A percentile compares a stretch with the other conserved stretches of the same genome.
Conservation (phyloP, 1,284 basidiomycete species). For the Tilletia indica region DNA sequence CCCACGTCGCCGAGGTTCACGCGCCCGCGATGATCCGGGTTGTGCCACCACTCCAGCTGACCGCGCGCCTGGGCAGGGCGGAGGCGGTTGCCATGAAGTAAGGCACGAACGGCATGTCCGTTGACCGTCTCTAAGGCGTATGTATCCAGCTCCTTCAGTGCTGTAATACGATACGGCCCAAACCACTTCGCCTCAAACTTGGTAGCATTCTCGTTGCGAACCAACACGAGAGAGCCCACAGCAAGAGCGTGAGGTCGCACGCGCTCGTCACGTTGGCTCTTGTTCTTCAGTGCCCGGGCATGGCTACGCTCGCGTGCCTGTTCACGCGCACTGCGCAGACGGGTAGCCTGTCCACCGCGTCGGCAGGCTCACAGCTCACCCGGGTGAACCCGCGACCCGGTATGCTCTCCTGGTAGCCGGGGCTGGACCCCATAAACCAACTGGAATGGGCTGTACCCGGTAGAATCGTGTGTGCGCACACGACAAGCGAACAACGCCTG, state of each 20-base stretch:
- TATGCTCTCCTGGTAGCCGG: not conserved
- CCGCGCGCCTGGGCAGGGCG: not conserved
- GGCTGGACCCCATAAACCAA: constrained; percentile 18
- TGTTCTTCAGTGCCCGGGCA: not conserved
- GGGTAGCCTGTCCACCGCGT: not conserved
- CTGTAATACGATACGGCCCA: not conserved
- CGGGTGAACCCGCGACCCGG: not conserved
- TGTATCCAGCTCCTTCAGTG: not conserved
- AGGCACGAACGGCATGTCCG: not conserved
- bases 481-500: constrained; percentile 17
- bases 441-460: constrained; percentile 12
- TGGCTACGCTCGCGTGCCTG: constrained; percentile 6
- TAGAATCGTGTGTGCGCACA: constrained; percentile 9
- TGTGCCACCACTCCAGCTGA: not conserved
- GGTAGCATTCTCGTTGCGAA: not conserved
- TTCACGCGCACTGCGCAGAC: not conserved
- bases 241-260: not conserved
- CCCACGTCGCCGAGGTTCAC: not conserved
- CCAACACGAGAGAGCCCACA: not conserved
- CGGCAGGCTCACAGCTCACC: not conserved
- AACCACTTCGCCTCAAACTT: not conserved
- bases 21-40: not conserved
- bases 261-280: not conserved
- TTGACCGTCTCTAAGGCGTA: not conserved
- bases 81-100: not conserved